These are phyloP conservation scores for Wallacemonas sp. DNA, from an alignment of 208 protist genomes.

Conservation along the genomic window DNA sequence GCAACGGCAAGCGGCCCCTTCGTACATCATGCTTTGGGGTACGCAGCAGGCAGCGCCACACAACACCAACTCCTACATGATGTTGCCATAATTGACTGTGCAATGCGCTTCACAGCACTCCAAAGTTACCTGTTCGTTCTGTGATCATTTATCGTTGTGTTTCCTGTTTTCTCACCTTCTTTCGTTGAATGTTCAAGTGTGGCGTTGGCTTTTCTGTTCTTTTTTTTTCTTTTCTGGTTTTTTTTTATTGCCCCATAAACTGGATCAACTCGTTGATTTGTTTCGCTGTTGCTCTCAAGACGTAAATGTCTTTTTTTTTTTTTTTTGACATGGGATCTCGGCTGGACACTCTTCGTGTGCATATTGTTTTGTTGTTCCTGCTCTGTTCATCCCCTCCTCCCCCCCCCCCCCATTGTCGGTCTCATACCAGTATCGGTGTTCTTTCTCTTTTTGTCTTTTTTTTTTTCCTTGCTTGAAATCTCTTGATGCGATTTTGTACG, in stretches of 20 bases:
- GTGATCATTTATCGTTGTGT: conserved; percentile 5
- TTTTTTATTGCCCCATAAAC: not conserved
- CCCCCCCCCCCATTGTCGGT: not conserved
- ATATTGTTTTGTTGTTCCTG: conserved; percentile 16
- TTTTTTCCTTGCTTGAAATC: not conserved
- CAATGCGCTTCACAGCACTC: too few relatives aligned
- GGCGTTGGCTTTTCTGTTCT: conserved; percentile 2
- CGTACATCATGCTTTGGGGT: not conserved
- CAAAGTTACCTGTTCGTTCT: too few relatives aligned
- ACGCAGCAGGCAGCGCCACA: not conserved
- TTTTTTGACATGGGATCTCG: too few relatives aligned
- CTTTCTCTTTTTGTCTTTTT: conserved; percentile 14
- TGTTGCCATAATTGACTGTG: too few relatives aligned
- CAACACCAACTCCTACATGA: not conserved
- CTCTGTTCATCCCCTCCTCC: conserved; percentile 16
- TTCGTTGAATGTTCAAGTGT: too few relatives aligned
- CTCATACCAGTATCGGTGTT: conserved; percentile 7
- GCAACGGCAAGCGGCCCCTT: conserved; percentile 10
- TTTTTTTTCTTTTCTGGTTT: not conserved
- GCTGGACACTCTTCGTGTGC: too few relatives aligned
- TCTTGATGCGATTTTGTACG: not conserved
- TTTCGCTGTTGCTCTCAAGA: too few relatives aligned
- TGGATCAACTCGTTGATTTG: too few relatives aligned
- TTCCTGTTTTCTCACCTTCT: conserved; percentile 4
- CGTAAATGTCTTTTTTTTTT: too few relatives aligned